These are phyloP conservation scores for Candida maltosa DNA, from an alignment of 805 yeast species.

Conservation along the genomic window DNA sequence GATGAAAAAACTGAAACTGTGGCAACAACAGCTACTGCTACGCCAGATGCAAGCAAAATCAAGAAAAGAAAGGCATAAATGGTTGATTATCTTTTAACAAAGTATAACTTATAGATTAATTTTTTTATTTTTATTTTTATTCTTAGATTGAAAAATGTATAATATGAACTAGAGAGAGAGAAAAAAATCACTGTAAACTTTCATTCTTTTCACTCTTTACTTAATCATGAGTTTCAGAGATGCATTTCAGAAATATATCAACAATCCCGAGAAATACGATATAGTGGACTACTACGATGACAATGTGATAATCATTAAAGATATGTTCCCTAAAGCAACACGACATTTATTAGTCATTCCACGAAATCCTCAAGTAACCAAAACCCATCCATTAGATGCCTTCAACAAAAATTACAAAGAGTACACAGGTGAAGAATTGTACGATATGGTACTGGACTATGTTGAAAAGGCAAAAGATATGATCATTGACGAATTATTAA, in stretches of 20 bases:
- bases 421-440: conserved; percentile 17
- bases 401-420: conserved; percentile 25
- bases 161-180: too few species aligned
- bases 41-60: conserved; percentile 7
- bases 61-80: conserved; percentile 17
- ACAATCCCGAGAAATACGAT: conserved; percentile 38
- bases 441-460: conserved; percentile 23
- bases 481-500: conserved; percentile 26
- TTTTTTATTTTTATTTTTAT: not conserved
- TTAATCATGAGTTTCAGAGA: conserved; percentile 43
- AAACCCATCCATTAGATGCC: conserved; percentile 50
- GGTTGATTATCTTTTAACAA: not conserved
- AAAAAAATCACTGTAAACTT: not conserved
- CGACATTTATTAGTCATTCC: conserved; percentile 65
- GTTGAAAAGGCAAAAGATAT: conserved; percentile 33
- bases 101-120: too few species aligned
- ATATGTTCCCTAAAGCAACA: conserved; percentile 60
- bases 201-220: not conserved
- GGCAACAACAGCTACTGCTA: conserved; percentile 1
- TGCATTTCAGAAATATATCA: conserved; percentile 49
- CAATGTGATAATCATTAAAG: conserved; percentile 54
- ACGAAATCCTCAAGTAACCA: conserved; percentile 37
- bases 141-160: conserved; percentile 3
- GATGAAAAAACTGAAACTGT: not conserved
- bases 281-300: conserved; percentile 48